A percentile compares a stretch with the other conserved stretches of the same genome.
Evolutionary conservation across 2,329 filamentous ascomycete species (phyloP).

Genomic region (Pseudogymnoascus sp.): DNA sequence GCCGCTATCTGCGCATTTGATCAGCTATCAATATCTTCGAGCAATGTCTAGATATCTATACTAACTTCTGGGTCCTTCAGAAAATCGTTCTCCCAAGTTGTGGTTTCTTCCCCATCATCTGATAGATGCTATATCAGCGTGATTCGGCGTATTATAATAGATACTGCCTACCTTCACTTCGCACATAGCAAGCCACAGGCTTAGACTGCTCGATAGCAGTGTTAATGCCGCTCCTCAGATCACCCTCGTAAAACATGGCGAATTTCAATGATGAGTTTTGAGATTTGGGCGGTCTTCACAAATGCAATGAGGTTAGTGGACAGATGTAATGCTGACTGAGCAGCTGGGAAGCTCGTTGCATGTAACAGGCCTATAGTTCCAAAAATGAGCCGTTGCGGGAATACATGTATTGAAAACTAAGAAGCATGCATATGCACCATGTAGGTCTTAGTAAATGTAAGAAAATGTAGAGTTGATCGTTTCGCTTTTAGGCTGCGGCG

Average conservation of each 20-base stretch:
- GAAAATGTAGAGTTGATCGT: background rate
- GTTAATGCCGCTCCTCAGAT: conserved; percentile 71
- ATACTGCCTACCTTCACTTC: conserved; percentile 42
- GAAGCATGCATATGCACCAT: background rate
- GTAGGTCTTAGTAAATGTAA: background rate
- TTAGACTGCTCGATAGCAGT: conserved; percentile 67
- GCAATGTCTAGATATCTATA: background rate
- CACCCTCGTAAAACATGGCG: conserved; percentile 73
- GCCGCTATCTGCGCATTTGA: conserved; percentile 39
- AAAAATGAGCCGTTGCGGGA: background rate
- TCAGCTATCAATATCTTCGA: conserved; percentile 9
- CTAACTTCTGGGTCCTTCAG: conserved; percentile 47
- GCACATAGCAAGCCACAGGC: conserved; percentile 76
- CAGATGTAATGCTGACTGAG: background rate
- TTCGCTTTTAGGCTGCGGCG: background rate
- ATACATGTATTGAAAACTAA: background rate
- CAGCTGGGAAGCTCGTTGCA: background rate
- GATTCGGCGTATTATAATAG: background rate
- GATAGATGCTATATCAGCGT: conserved; percentile 17
- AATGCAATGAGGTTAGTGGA: background rate
- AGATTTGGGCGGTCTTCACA: background rate
- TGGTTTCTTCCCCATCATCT: conserved; percentile 65
- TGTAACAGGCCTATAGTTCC: background rate
- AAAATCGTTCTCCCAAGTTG: conserved; percentile 64
- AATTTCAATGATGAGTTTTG: background rate